Evolutionary conservation across 345 rosid species (phyloP).

Genomic region (Syzygium aqueum): DNA sequence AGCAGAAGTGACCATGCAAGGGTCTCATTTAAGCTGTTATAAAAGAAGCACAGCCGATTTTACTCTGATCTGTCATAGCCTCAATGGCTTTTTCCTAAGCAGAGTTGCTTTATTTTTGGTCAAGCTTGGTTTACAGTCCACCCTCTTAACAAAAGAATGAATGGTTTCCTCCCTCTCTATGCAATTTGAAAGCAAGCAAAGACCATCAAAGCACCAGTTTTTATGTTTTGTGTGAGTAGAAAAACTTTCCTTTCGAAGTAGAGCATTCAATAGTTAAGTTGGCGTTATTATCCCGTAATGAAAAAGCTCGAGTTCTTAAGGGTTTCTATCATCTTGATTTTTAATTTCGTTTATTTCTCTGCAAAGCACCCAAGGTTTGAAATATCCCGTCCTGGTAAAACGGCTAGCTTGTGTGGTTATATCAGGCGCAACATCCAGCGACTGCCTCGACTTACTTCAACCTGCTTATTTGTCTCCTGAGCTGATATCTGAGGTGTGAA

Average conservation of each 20-base stretch:
- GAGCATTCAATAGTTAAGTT: neutral
- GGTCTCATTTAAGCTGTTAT: neutral
- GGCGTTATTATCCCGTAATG: neutral
- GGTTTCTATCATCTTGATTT: neutral
- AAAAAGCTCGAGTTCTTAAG: neutral
- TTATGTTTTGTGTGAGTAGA: neutral
- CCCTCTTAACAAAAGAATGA: neutral
- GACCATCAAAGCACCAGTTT: neutral
- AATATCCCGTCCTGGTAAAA: conserved; percentile 78
- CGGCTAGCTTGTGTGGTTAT: conserved; percentile 71
- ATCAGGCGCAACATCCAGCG: conserved; percentile 44
- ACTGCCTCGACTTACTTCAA: conserved; percentile 57
- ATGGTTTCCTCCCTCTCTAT: neutral
- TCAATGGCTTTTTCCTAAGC: neutral
- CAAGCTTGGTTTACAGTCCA: neutral
- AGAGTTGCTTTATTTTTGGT: neutral
- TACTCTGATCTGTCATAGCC: neutral
- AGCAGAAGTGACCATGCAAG: neutral
- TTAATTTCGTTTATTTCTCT: conserved; percentile 2
- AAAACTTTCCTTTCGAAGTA: neutral
- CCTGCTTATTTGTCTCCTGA: conserved; percentile 44
- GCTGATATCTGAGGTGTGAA: conserved; percentile 47
- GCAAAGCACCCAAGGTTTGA: conserved; percentile 55
- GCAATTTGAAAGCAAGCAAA: neutral
- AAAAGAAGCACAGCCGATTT: neutral